Conservation (phyloP, 2,329 filamentous ascomycete species). For the Macrophomina pseudophaseolina region DNA sequence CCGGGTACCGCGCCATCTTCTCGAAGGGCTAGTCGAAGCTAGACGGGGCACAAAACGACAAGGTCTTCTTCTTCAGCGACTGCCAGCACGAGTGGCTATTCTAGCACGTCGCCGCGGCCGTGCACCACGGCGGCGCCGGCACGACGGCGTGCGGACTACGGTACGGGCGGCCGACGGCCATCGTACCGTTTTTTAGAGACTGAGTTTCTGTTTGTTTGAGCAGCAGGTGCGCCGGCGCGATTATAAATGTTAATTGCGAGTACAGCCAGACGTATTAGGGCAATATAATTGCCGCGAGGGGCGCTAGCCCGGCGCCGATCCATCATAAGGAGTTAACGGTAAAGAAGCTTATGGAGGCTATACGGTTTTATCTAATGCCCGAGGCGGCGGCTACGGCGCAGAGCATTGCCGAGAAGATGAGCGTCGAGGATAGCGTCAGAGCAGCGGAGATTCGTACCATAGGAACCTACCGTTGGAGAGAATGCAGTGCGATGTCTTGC, state of each 20-base stretch:
- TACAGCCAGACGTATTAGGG: slow-evolving; percentile 59
- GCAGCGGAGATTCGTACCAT: slow-evolving; percentile 53
- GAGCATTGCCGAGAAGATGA: slow-evolving; percentile 48
- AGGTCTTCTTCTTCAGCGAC: slow-evolving; percentile 59
- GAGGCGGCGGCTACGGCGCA: slow-evolving; percentile 45
- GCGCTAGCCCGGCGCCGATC: slow-evolving; percentile 57
- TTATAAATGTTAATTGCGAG: too few species aligned
- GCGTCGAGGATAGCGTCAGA: slow-evolving; percentile 48
- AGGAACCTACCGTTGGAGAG: slow-evolving; percentile 47
- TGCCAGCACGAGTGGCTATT: slow-evolving; percentile 65
- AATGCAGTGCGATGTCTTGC: slow-evolving; percentile 70
- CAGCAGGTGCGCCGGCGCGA: too few species aligned
- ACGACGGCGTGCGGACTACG: slow-evolving; percentile 62
- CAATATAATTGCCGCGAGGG: slow-evolving; percentile 55
- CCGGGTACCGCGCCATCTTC: slow-evolving; percentile 53
- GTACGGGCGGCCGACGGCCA: slow-evolving; percentile 57
- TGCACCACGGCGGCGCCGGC: slow-evolving; percentile 66
- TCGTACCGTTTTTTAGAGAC: slow-evolving; percentile 64
- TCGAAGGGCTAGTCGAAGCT: slow-evolving; percentile 60
- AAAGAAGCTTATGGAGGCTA: slow-evolving; percentile 52
- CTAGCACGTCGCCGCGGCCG: slow-evolving; percentile 58
- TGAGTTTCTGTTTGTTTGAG: not conserved
- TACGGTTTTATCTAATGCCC: slow-evolving; percentile 49
- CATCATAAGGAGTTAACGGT: slow-evolving; percentile 52
- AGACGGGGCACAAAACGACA: slow-evolving; percentile 40